Evolutionary conservation across 2,329 filamentous ascomycete species (phyloP).

Genomic region (Fusarium clavum): DNA sequence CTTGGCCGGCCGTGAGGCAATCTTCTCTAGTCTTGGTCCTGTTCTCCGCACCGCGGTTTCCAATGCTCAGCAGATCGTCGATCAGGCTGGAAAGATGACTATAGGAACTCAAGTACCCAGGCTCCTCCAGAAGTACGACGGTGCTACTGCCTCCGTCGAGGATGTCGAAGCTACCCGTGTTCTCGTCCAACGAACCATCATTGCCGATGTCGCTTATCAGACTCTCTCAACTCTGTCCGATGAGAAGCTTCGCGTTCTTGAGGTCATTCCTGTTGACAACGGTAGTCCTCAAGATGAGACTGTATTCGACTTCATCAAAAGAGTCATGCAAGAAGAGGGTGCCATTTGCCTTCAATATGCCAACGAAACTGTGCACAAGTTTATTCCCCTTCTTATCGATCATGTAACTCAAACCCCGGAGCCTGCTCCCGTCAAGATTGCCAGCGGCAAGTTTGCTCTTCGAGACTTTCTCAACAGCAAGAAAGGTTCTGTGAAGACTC

Average conservation of each 20-base stretch:
- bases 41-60: constrained; percentile 14
- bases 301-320: constrained; percentile 36
- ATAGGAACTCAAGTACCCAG: neutral
- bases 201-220: constrained; percentile 34
- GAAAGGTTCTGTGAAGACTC: neutral
- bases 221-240: constrained; percentile 9
- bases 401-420: neutral
- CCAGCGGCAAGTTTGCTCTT: constrained; percentile 8
- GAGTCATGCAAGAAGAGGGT: constrained; percentile 7
- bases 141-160: neutral
- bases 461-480: constrained; percentile 16
- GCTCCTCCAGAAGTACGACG: constrained; percentile 1
- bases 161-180: constrained; percentile 15
- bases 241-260: constrained; percentile 11
- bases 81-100: neutral
- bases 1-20: constrained; percentile 17
- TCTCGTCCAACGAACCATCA: constrained; percentile 31
- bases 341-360: constrained; percentile 13
- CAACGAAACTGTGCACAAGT: constrained; percentile 26
- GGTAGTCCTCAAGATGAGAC: neutral
- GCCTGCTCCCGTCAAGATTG: neutral
- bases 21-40: constrained; percentile 28
- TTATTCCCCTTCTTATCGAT: constrained; percentile 12
- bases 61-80: constrained; percentile 13
- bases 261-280: constrained; percentile 6